Base-by-base conservation (phyloP, 2,329 filamentous ascomycete genomes). In the Stachybotrys chlorohalonatus region DNA sequence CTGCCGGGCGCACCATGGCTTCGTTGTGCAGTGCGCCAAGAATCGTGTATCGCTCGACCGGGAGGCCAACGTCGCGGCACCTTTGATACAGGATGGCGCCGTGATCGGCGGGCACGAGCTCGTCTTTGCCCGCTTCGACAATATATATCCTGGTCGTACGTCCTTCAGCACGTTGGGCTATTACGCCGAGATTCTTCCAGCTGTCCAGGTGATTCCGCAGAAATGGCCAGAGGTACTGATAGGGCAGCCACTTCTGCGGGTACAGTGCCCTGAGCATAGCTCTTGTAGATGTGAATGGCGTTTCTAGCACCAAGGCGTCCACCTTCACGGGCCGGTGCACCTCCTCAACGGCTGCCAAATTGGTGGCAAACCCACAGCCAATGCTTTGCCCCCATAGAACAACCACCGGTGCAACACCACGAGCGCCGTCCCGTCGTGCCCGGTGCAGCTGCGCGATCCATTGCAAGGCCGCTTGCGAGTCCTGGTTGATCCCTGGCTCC, bases 341-440 rank as follows among this genome's bases (percentile, higher is more conserved):
- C 32, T 58, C 48, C 2, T 60, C 63, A 55, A 62, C 62, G 50
- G 63, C 71, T 54, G 81, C 78, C 2, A 85, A 76, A 52, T 80
- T 83, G 15, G 83, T 84, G 11, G 85, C 87, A 47, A 92, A 80
- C 1, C 85, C 88, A 31, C 84, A 81, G 1, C 89, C 89, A 53
- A 92, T 83, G 58, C 85, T 90, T 67, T 92, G 88, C 0, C 88
- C 88, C 87, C 88, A 92, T 11, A 92, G 69, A 1, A 90, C 63
- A 1, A 89, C 57, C 7, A 72, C 63, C 15, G 73, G 69, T 50
- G 59, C 67, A 55, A 52, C 59, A 17, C 52, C 31, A 46, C 57
- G 47, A 51, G 55, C 36, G 50, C 58, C 58, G 30, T 54, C 51
- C 36, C 54, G 54, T 55, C 56, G 56, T 58, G 58, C 59, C 24